Percentiles rank a stretch among this genome's conserved stretches.
Evolutionary conservation across 495 filamentous ascomycete species (phyloP).

Genomic region (Paragyromitra xinjiangensis): DNA sequence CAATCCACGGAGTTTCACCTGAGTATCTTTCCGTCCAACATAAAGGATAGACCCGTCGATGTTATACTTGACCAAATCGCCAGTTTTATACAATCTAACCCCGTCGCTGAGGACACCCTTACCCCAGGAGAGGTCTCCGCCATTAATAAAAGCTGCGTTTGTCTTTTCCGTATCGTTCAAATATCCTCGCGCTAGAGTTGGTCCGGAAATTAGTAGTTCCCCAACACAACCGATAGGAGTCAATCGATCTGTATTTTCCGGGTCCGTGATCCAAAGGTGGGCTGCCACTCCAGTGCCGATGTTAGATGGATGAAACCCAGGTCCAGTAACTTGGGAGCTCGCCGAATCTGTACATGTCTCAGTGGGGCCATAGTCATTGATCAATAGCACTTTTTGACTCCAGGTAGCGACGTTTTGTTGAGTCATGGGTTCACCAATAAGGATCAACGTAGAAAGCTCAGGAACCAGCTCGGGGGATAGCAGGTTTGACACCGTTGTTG

Average conservation of each 20-base stretch:
- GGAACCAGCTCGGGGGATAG: conserved; percentile 57
- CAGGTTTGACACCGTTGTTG: conserved; percentile 52
- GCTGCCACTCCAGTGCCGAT: conserved; percentile 62
- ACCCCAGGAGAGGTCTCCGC: conserved; percentile 32
- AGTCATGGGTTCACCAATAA: conserved; percentile 55
- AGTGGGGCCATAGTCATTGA: conserved; percentile 53
- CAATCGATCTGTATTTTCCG: conserved; percentile 61
- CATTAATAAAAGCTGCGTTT: conserved; percentile 59
- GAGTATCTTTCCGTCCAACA: conserved; percentile 60
- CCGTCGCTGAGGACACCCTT: conserved; percentile 11
- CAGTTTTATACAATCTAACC: conserved; percentile 61
- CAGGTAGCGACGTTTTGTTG: conserved; percentile 25
- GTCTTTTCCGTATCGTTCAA: conserved; percentile 60
- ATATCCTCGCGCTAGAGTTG: conserved; percentile 64
- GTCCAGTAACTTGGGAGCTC: neutral
- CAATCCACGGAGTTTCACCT: conserved; percentile 60
- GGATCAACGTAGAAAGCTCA: conserved; percentile 50
- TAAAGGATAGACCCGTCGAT: conserved; percentile 63
- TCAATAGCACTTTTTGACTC: conserved; percentile 37
- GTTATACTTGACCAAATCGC: conserved; percentile 66
- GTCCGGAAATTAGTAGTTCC: conserved; percentile 65
- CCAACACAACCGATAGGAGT: conserved; percentile 64
- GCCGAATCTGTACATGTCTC: conserved; percentile 42
- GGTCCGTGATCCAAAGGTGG: conserved; percentile 63
- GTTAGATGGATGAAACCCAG: conserved; percentile 59